Base-by-base conservation (phyloP, 2,329 filamentous ascomycete species). In the Basipetospora chlamydospora region DNA sequence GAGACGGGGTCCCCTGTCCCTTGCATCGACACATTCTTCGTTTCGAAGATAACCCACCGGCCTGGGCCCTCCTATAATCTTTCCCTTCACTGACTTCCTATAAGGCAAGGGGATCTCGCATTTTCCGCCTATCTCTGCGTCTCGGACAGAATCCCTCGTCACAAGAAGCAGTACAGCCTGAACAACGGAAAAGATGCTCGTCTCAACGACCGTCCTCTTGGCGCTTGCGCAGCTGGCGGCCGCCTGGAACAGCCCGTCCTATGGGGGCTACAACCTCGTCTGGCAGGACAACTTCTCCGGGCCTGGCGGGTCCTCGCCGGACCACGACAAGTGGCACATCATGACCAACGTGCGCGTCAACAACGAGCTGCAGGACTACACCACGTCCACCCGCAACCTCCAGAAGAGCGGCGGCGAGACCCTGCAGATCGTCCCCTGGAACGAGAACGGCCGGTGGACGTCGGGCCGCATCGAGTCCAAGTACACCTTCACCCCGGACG, bases 391-490 rank as follows among this genome's bases (percentile, higher is more conserved):
- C 42, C 42, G 45, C 16, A 73, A 72, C 50, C 40, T 73, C 11
- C 66, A 69, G 40, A 51, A 66, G 34, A 67, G 59, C 25, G 69
- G 68, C 23, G 58, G 59, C 26, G 54, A 54, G 32, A 66, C 67
- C 0, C 47, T 73, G 3, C 66, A 71, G 46, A 50, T 74, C 31
- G 56, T 71, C 20, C 69, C 70, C 2, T 56, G 54, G 42, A 55
- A 56, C 35, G 55, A 58, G 13, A 39, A 49, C 3, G 39, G 40
- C 3, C 49, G 49, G n/a, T 74, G 70, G 70, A 70, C 66, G 0
- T 73, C 70, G 1, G 66, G 55, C 25, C 66, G 68, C 12, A 60
- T 74, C 44, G 69, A 74, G 54, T 59, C 61, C 42, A 60, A 55
- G 38, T 56, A 53, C 34, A 55, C 59, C 20, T 61, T 67, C 43